A percentile compares a stretch with the other conserved stretches of the same genome.
phyloP scores from a whole-genome alignment of 192 early-diverging fungal species.

The Coemansia sp. region DNA sequence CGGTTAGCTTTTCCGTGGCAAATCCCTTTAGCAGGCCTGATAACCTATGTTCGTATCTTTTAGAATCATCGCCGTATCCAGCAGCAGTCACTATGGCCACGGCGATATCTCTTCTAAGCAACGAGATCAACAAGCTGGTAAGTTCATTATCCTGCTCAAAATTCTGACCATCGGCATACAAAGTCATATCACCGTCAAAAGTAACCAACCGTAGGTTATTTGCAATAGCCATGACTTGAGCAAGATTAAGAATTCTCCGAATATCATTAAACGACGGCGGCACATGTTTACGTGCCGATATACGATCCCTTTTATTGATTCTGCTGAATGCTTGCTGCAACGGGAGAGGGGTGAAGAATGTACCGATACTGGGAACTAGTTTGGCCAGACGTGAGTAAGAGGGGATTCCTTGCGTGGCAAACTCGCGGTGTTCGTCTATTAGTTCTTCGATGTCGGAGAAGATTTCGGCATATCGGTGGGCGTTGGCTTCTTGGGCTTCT shows the following conservation, averaged over 20 bases:
- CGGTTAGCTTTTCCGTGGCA: conserved; percentile 44
- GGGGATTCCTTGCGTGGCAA: conserved; percentile 18
- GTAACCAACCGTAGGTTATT: conserved; percentile 75
- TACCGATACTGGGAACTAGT: conserved; percentile 78
- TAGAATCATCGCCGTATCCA: conserved; percentile 74
- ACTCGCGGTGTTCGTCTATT: conserved; percentile 64
- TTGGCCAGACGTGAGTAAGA: conserved; percentile 74
- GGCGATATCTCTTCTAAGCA: conserved; percentile 65
- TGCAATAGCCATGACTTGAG: conserved; percentile 82
- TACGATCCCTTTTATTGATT: conserved; percentile 68
- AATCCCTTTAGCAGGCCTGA: conserved; percentile 75
- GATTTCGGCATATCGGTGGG: conserved; percentile 77
- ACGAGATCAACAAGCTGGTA: conserved; percentile 63
- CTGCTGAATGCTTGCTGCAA: conserved; percentile 69
- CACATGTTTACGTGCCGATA: conserved; percentile 78
- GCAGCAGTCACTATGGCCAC: conserved; percentile 93
- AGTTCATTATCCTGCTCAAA: conserved; percentile 73
- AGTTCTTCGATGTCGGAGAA: conserved; percentile 78
- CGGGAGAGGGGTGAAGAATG: conserved; percentile 85
- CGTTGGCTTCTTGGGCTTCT: conserved; percentile 57
- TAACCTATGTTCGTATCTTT: conserved; percentile 75
- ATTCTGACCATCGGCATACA: conserved; percentile 86
- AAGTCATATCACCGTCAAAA: conserved; percentile 94
- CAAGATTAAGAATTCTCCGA: conserved; percentile 84
- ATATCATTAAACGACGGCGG: conserved; percentile 94